These are phyloP conservation scores for Starmerella stellata DNA, from an alignment of 805 yeast genomes.

Conservation along the genomic window DNA sequence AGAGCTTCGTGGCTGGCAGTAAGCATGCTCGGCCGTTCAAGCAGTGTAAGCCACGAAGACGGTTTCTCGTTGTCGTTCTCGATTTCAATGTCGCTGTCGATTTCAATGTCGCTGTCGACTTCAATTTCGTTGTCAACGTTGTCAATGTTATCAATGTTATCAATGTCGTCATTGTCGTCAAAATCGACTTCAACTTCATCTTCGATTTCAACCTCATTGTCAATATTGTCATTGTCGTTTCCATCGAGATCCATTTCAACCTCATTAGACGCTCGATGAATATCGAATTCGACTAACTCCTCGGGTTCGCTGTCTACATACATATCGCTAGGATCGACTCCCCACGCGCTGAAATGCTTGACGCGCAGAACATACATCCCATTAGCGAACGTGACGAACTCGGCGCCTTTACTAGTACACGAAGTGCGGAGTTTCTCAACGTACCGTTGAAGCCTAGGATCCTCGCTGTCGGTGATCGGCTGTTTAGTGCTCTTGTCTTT, in stretches of 20 bases:
- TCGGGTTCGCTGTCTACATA: conserved; percentile 11
- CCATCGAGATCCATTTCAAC: conserved; percentile 1
- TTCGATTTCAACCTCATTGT: too few relatives aligned
- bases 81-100: too few relatives aligned
- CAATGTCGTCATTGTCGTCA: too few relatives aligned
- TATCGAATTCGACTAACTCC: not conserved
- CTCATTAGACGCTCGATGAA: too few relatives aligned
- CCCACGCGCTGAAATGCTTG: conserved; percentile 90
- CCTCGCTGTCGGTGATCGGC: conserved; percentile 53
- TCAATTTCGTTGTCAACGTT: too few relatives aligned
- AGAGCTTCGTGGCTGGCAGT: conserved; percentile 1
- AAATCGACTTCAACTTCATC: too few relatives aligned
- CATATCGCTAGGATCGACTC: conserved; percentile 30
- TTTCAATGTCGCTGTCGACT: too few relatives aligned
- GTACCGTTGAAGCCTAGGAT: conserved; percentile 37
- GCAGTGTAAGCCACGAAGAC: not conserved
- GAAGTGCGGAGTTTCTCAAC: conserved; percentile 30
- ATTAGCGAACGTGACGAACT: conserved; percentile 54
- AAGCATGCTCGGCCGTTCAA: not conserved
- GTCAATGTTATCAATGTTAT: too few relatives aligned
- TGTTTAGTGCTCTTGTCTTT: conserved; percentile 33
- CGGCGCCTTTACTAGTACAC: conserved; percentile 47
- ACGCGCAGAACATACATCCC: conserved; percentile 69
- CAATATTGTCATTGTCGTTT: too few relatives aligned
- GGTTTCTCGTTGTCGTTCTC: too few relatives aligned